Base-by-base conservation (phyloP, 1,284 basidiomycete species). In the Sanghuangporus baumii region DNA sequence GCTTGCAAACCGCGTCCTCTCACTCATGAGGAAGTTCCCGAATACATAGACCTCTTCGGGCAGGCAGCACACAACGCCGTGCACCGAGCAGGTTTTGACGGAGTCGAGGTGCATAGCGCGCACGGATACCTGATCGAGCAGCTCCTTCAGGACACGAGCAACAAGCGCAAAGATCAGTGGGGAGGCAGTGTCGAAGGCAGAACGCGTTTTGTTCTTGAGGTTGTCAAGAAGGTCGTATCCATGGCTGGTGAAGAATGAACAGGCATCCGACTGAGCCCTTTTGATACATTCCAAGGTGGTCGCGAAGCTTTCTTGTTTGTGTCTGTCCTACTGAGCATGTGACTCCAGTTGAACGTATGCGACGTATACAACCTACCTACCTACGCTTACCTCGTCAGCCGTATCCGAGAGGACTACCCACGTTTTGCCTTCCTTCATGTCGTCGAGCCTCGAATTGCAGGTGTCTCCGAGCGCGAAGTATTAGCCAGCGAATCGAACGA, bases 361-460 rank as follows among this genome's bases (percentile, higher is more conserved):
- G 68, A 31, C 71, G 78, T 63, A 78, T 79, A 0, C 66, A 77
- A 20, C 74, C 76, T 9, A 76, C 77, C 47, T 81, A 78, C 68
- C n/a, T n/a, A n/a, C n/a, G 65, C 70, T 6, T 69, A 78, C 64
- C 68, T 81, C 47, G 70, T 77, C 18, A 64, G 68, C 0, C 55
- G 67, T 3, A 61, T 80, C 7, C 71, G 71, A 36, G 59, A 67
- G 4, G 59, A 61, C 1, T 76, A 79, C 68, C 80, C 84, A 18
- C 68, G 76, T 8, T 72, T 87, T 11, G 83, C 83, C 1, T 88
- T 85, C 68, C 62, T 87, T n/a, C 87, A 89, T 68, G 72, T 81
- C 40, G 72, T 83, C 36, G 85, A 87, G 68, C 60, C 60, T 4
- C 60, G 55, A 20, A 55, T 20, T 50, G 56, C n/a, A 55, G 23